Base-by-base conservation (phyloP, 2,329 filamentous ascomycete species). In the Corynespora cassiicola region DNA sequence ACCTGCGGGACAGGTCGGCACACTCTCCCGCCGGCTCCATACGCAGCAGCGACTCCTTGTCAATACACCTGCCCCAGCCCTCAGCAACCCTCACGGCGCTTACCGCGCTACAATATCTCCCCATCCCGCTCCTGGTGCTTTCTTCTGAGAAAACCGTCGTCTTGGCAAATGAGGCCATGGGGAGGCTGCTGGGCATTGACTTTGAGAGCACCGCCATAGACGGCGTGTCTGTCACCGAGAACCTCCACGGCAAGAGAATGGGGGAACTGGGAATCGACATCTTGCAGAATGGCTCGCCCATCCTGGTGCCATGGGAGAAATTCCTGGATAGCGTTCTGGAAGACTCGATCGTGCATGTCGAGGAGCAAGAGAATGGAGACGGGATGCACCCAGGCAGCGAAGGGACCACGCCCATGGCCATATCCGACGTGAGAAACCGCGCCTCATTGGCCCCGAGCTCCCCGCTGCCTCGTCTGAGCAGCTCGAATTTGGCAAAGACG, bases 161-260 rank as follows among this genome's bases (percentile, higher is more conserved):
- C 1, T 66, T 90, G 25, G 87, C 86, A 20, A 91, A 91, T 54
- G 85, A 90, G 52, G 84, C 87, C 14, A 85, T 90, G 80, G 85
- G 82, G 1, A 77, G 81, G 37, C 69, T 91, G 54, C 69, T 91
- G 15, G 84, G 82, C 4, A 73, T 87, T 31, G 73, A 81, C 17
- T 65, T 72, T 15, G 55, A 65, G 27, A 63, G 63, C 14, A 61
- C 65, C n/a, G 61, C 66, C 18, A 53, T 69, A 11, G 68, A 75
- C 25, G 71, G 74, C 30, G 48, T 62, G 21, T 72, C 71, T 7
- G 71, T 80, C 4, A 73, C 79, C 24, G 84, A 90, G 21, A 69
- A 74, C 14, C 71, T 91, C 11, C 76, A 79, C 19, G 86, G 86
- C 2, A 81, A 85, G 56, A 80, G 80, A 0, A 70, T 91, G 31